A percentile compares a stretch with the other conserved stretches of the same genome.
Conservation (phyloP, 1,139 yeast species). For the Nadsonia commutata region DNA sequence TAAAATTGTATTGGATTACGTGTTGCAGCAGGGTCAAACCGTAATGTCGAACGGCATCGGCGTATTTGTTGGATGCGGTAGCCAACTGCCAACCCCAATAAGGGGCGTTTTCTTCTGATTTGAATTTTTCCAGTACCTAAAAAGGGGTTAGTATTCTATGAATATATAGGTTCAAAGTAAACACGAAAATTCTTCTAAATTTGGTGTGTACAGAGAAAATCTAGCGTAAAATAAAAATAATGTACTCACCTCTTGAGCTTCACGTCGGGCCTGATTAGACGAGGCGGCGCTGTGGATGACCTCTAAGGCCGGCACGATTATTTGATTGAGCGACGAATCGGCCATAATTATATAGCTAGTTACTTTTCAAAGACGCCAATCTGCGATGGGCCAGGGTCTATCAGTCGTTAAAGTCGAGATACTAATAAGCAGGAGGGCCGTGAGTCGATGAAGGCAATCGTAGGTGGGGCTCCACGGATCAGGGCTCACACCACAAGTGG, state of each 20-base stretch:
- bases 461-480: too few relatives aligned
- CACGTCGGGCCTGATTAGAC: conserved; percentile 32
- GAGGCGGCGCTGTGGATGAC: conserved; percentile 65
- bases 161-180: neutral
- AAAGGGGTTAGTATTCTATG: conserved; percentile 9
- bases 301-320: conserved; percentile 58
- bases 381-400: too few relatives aligned
- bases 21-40: conserved; percentile 71
- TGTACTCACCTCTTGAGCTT: conserved; percentile 26
- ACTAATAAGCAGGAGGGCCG: too few relatives aligned
- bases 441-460: too few relatives aligned
- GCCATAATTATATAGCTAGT: too few relatives aligned
- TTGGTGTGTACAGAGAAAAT: neutral
- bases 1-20: conserved; percentile 46
- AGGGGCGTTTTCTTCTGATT: conserved; percentile 71
- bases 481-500: too few relatives aligned
- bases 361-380: too few relatives aligned
- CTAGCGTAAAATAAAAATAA: neutral
- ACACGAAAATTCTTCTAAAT: neutral
- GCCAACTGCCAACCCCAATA: conserved; percentile 88
- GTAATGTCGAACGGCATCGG: conserved; percentile 71
- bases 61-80: conserved; percentile 42
- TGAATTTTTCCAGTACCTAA: conserved; percentile 56
- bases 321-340: conserved; percentile 22
- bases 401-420: too few relatives aligned